Evolutionary conservation across 2,329 filamentous ascomycete genomes (phyloP).

Genomic region (Salinomyces thailandicus): DNA sequence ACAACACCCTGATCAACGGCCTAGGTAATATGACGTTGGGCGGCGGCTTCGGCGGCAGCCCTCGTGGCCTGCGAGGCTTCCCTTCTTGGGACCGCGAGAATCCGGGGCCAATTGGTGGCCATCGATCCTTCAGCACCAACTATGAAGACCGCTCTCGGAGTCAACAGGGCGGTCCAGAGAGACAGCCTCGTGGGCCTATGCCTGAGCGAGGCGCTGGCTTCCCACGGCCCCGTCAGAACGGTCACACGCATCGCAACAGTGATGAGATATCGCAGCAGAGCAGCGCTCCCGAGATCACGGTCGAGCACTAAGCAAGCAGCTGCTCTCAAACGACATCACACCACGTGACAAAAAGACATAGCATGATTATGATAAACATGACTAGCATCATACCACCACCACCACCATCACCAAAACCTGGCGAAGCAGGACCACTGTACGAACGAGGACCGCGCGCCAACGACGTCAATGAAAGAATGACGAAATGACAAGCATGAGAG

Average conservation of each 20-base stretch:
- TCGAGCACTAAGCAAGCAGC: constrained; percentile 39
- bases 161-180: constrained; percentile 39
- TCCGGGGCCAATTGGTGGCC: constrained; percentile 53
- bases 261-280: constrained; percentile 53
- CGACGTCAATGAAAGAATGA: constrained; percentile 8
- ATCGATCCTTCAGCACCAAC: constrained; percentile 50
- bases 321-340: constrained; percentile 1
- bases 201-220: constrained; percentile 51
- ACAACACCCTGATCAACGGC: constrained; percentile 48
- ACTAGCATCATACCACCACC: constrained; percentile 1
- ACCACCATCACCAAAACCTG: neutral
- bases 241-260: constrained; percentile 51
- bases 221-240: constrained; percentile 47
- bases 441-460: constrained; percentile 1
- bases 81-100: constrained; percentile 50
- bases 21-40: constrained; percentile 51
- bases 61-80: constrained; percentile 49
- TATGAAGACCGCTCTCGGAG: constrained; percentile 47
- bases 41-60: constrained; percentile 43
- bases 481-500: constrained; percentile 4
- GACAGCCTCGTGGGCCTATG: constrained; percentile 52
- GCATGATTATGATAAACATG: constrained; percentile 4
- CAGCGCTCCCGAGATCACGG: constrained; percentile 50
- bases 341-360: neutral
- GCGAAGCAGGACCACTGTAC: constrained; percentile 2